phyloP scores from a whole-genome alignment of 306 rosid species.

The Purshia tridentata region DNA sequence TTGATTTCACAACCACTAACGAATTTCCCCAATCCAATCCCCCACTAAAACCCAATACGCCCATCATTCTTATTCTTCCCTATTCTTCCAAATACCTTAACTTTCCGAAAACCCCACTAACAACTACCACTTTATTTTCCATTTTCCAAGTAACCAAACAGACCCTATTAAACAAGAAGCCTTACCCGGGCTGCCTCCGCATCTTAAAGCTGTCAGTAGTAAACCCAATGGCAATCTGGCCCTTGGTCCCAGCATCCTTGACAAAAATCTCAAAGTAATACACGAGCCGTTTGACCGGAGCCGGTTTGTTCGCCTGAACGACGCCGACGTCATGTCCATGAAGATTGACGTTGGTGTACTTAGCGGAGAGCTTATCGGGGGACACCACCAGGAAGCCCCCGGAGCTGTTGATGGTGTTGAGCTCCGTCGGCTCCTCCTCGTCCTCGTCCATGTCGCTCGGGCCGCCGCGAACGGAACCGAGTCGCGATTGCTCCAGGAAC shows the following conservation, averaged over 20 bases:
- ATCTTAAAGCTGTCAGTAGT: constrained; percentile 83
- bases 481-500: constrained; percentile 60
- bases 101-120: background rate
- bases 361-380: constrained; percentile 80
- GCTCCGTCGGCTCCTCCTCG: constrained; percentile 76
- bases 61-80: background rate
- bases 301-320: constrained; percentile 75
- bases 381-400: constrained; percentile 84
- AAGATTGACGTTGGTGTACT: constrained; percentile 65
- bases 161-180: background rate
- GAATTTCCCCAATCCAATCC: background rate
- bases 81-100: background rate
- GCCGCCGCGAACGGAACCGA: constrained; percentile 38
- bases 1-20: background rate
- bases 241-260: constrained; percentile 86
- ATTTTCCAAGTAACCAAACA: constrained; percentile 14
- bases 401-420: constrained; percentile 87
- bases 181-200: constrained; percentile 96
- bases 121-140: background rate
- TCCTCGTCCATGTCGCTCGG: constrained; percentile 50
- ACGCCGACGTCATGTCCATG: constrained; percentile 98
- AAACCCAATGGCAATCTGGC: constrained; percentile 88
- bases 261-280: constrained; percentile 90
- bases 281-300: constrained; percentile 73
- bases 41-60: background rate